Conservation (phyloP, 2,329 filamentous ascomycete genomes). For the Didymella pinodella region DNA sequence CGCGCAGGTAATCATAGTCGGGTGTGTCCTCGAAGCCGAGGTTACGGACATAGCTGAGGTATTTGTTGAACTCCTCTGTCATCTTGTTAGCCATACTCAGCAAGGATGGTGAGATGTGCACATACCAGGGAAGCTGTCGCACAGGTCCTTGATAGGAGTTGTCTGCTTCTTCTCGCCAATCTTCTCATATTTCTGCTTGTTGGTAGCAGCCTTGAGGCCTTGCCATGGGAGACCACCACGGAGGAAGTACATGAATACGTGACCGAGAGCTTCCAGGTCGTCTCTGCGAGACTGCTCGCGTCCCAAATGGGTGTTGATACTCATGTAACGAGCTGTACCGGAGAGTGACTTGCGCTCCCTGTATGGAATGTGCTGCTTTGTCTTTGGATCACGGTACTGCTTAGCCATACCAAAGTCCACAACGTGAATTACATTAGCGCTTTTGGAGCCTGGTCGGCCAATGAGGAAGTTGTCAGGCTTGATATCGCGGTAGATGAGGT, state of each 20-base stretch:
- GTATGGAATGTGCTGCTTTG: conserved; percentile 98
- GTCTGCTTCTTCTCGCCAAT: conserved; percentile 99
- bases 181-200: conserved; percentile 99
- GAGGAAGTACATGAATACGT: conserved; percentile 75
- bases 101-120: conserved; percentile 8
- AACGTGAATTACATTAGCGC: conserved; percentile 97
- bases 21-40: conserved; percentile 98
- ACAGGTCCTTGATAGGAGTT: conserved; percentile 94
- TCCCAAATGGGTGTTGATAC: conserved; percentile 98
- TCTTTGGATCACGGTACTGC: conserved; percentile 98
- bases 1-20: conserved; percentile 96
- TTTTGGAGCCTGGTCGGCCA: conserved; percentile 87
- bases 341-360: conserved; percentile 96
- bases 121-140: conserved; percentile 85
- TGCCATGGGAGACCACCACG: conserved; percentile 73
- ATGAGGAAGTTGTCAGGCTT: conserved; percentile 99
- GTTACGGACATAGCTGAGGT: conserved; percentile 95
- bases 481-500: conserved; percentile 98
- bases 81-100: conserved; percentile 37
- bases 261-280: conserved; percentile 84
- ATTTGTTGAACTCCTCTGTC: conserved; percentile 93
- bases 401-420: conserved; percentile 99
- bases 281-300: conserved; percentile 95
- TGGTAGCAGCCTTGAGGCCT: conserved; percentile 72
- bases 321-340: conserved; percentile 98